A percentile compares a stretch with the other conserved stretches of the same genome.
Conservation (phyloP, 768 basidiomycete species). For the Panus rudis region DNA sequence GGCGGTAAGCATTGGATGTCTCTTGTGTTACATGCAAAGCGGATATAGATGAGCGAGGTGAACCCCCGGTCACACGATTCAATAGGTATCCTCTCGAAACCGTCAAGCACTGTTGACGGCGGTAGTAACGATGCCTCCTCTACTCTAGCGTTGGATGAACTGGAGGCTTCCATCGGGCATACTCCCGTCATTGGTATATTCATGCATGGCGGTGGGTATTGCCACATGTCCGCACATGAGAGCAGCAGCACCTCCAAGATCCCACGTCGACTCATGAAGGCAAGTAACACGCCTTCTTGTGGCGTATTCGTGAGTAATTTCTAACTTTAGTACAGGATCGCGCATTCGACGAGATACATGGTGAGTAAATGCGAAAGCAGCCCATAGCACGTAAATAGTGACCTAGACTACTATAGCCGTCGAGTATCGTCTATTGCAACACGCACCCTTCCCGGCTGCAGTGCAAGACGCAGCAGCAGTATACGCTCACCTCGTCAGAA, state of each 20-base stretch:
- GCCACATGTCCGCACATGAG: constrained; percentile 53
- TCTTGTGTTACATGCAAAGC: too few relatives aligned
- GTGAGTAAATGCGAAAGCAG: constrained; percentile 4
- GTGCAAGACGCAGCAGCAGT: constrained; percentile 47
- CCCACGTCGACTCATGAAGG: constrained; percentile 39
- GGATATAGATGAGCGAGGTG: too few relatives aligned
- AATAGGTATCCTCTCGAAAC: too few relatives aligned
- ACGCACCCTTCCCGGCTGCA: constrained; percentile 47
- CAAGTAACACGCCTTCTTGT: too few relatives aligned
- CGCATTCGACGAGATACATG: constrained; percentile 29
- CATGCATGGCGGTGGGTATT: constrained; percentile 51
- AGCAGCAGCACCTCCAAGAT: constrained; percentile 39
- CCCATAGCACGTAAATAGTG: not conserved
- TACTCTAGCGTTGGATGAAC: not conserved
- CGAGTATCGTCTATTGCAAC: constrained; percentile 46
- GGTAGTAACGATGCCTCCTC: not conserved
- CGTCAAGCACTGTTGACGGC: too few relatives aligned
- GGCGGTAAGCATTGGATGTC: too few relatives aligned
- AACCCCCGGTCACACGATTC: too few relatives aligned
- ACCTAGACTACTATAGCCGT: constrained; percentile 24
- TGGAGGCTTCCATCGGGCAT: constrained; percentile 7
- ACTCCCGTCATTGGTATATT: constrained; percentile 39
- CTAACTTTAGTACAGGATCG: constrained; percentile 16
- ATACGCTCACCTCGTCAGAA: constrained; percentile 43
- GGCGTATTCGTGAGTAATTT: not conserved